Evolutionary conservation across 768 basidiomycete species (phyloP).

Genomic region (Mycena rebaudengoi): DNA sequence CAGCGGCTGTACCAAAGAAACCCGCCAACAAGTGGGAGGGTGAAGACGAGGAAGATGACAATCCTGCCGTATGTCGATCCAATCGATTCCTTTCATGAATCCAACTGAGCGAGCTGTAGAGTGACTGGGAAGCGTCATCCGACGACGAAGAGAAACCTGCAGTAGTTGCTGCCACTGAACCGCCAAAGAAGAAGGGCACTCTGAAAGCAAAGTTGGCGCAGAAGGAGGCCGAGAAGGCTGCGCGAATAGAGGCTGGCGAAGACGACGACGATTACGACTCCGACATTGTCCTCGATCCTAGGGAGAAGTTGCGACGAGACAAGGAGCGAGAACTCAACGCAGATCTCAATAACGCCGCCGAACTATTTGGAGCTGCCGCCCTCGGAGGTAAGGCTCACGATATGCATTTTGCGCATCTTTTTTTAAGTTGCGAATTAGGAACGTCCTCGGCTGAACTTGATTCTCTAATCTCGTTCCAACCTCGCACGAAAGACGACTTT

Average conservation of each 20-base stretch:
- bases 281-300: slow-evolving; percentile 80
- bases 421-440: slow-evolving; percentile 48
- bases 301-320: slow-evolving; percentile 79
- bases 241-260: slow-evolving; percentile 50
- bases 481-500: slow-evolving; percentile 92
- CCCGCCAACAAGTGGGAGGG: slow-evolving; percentile 76
- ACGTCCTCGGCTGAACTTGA: slow-evolving; percentile 77
- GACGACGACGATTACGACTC: slow-evolving; percentile 67
- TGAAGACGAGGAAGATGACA: slow-evolving; percentile 89
- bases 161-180: slow-evolving; percentile 59
- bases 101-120: slow-evolving; percentile 56
- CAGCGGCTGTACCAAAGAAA: slow-evolving; percentile 32
- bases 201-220: slow-evolving; percentile 92
- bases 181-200: slow-evolving; percentile 92
- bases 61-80: slow-evolving; percentile 70
- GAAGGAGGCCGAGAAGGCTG: slow-evolving; percentile 82
- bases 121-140: slow-evolving; percentile 93
- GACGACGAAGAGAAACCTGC: slow-evolving; percentile 71
- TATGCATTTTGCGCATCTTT: background rate
- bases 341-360: slow-evolving; percentile 86
- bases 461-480: slow-evolving; percentile 77
- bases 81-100: slow-evolving; percentile 3
- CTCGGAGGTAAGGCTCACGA: slow-evolving; percentile 60
- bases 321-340: slow-evolving; percentile 85
- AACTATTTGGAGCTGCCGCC: slow-evolving; percentile 77